Percentiles rank a stretch among this genome's conserved stretches.
phyloP scores from a whole-genome alignment of 106 monocot genomes.

The Allium fistulosum region DNA sequence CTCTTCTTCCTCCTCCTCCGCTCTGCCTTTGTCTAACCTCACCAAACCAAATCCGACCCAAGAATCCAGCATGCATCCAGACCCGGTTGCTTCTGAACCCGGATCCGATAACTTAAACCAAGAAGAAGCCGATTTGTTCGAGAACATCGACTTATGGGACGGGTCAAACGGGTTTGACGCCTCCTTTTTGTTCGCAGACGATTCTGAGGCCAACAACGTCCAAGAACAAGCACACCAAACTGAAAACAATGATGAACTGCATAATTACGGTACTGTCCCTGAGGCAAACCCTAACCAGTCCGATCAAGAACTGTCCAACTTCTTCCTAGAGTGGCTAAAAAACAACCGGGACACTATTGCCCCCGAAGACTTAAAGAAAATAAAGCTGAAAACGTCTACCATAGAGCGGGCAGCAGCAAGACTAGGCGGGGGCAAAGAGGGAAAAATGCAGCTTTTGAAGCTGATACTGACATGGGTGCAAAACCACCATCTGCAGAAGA shows the following conservation, averaged over 20 bases:
- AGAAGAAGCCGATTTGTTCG: not conserved
- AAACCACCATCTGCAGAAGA: slow-evolving; percentile 68
- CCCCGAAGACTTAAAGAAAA: slow-evolving; percentile 66
- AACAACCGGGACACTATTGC: slow-evolving; percentile 74
- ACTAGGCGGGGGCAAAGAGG: slow-evolving; percentile 66
- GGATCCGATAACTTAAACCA: too few species aligned
- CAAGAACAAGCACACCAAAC: too few species aligned
- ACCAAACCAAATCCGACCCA: slow-evolving; percentile 1
- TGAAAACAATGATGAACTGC: not conserved
- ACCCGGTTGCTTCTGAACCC: not conserved
- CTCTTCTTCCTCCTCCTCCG: slow-evolving; percentile 22
- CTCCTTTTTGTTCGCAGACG: slow-evolving; percentile 29
- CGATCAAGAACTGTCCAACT: slow-evolving; percentile 17
- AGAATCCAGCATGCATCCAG: slow-evolving; percentile 8
- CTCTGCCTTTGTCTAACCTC: slow-evolving; percentile 25
- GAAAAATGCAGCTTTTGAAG: slow-evolving; percentile 65
- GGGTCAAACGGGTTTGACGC: slow-evolving; percentile 32
- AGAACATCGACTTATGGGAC: slow-evolving; percentile 1
- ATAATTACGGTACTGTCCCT: not conserved
- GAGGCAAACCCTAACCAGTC: slow-evolving; percentile 2
- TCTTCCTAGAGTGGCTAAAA: slow-evolving; percentile 89
- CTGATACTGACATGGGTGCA: slow-evolving; percentile 93
- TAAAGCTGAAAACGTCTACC: slow-evolving; percentile 69
- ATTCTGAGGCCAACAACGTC: slow-evolving; percentile 6
- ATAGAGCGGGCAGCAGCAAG: slow-evolving; percentile 57